Base-by-base conservation (phyloP, 352 stramenopile genomes). In the Globisporangium yorkense region DNA sequence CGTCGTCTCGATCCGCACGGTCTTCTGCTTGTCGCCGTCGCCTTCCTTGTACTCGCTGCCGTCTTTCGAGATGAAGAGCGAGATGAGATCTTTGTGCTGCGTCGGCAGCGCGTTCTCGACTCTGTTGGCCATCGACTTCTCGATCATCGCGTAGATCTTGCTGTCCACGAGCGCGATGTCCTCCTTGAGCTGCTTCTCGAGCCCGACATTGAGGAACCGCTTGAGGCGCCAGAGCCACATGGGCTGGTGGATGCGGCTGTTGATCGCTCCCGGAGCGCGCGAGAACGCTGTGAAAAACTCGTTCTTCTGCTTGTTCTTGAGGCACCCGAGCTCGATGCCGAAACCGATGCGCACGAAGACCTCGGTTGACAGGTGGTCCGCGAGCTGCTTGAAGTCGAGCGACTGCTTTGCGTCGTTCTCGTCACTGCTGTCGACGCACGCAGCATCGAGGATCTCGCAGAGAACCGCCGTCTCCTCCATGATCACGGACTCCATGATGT, bases 281-380 rank as follows among this genome's bases (percentile, higher is more conserved):
- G 62, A 71, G 51, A 68, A 74, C 5, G 64, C 64, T 35, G 48
- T 29, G 18, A 78, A 74, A 45, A 79, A 71, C 51, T 72, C 64
- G 46, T 59, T 49, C 29, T 66, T 43, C 31, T 78, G 62, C 33
- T 72, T 58, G 10, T 57, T 62, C 13, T 56, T 54, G 16, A 75
- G 65, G 21, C 65, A 63, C 24, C 72, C 46, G 6, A 83, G 54
- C 39, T 87, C 65, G 35, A 88, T 63, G 20, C 80, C 81, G 53
- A 93, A 92, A 24, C 64, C 80, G 43, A 93, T 82, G 21, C 83
- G 62, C 5, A 77, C 75, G 63, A 93, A 91, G 27, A 84, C 68
- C 53, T 89, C 84, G 24, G 83, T 79, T 18, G 75, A 72, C 53
- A 80, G 79, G 57, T 63, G 61, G 35, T 83, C 66, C 57, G 83